Conservation (phyloP, 192 early-diverging fungal species). For the Geosiphon pyriformis region DNA sequence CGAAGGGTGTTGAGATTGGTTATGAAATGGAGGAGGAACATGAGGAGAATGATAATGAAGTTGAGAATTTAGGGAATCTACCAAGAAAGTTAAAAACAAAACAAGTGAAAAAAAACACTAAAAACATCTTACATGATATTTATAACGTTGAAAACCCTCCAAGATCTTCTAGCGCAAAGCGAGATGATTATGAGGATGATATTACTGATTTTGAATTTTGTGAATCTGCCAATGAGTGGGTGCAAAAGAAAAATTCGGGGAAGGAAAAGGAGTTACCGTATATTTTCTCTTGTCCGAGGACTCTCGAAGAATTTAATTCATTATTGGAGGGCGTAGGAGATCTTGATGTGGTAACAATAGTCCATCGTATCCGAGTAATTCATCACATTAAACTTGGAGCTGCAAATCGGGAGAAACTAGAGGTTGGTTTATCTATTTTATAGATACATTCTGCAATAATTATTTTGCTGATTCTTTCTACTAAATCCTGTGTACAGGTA, state of each 20-base stretch:
- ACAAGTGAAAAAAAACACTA: constrained; percentile 35
- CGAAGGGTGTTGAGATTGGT: too few relatives aligned
- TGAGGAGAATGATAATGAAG: too few relatives aligned
- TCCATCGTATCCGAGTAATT: constrained; percentile 76
- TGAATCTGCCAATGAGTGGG: constrained; percentile 27
- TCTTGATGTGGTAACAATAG: constrained; percentile 66
- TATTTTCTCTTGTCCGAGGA: constrained; percentile 77
- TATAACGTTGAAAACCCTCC: constrained; percentile 37
- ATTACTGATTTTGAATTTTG: constrained; percentile 43
- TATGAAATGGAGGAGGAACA: too few relatives aligned
- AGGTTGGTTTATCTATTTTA: constrained; percentile 31
- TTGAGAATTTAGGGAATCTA: too few relatives aligned
- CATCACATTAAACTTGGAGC: constrained; percentile 79
- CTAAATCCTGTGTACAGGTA: constrained; percentile 7
- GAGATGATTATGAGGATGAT: constrained; percentile 44
- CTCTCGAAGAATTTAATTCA: constrained; percentile 62
- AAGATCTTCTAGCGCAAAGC: constrained; percentile 20
- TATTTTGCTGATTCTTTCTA: neutral
- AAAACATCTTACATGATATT: constrained; percentile 44
- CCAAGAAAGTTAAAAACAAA: too few relatives aligned
- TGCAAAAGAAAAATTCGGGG: neutral
- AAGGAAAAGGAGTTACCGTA: constrained; percentile 46
- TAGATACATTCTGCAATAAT: neutral
- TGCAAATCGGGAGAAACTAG: constrained; percentile 75
- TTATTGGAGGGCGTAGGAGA: constrained; percentile 57